Evolutionary conservation across 1,284 basidiomycete species (phyloP), one percentile per base, ranked within the genome.

Genomic region (Bjerkandera adusta): DNA sequence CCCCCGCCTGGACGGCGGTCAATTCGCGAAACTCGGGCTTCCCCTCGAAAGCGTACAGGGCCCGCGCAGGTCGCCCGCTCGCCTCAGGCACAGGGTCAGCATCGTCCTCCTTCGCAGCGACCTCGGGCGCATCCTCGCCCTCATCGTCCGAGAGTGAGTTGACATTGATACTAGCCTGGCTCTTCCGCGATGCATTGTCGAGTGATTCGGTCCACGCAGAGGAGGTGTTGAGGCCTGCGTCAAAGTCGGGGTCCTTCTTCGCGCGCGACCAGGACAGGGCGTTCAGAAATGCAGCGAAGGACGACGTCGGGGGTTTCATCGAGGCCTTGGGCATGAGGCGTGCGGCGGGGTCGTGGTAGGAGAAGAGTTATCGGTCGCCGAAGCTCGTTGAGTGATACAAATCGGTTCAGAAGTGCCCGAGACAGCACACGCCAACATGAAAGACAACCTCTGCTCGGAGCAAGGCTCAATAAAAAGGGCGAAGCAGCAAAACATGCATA

Each of bases 221-320:
- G 1, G 87, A 89, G 3, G 83, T 75, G 63, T 89, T 87, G 62
- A 89, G 72, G 2, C 87, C 85, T 4, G 81, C 77, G 62, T 89
- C 87, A 56, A 89, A 88, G 45, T 80, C 79, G 26, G 71, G 47
- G 15, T 50, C 42, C 30, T 52, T 50, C n/a, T 37, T 29, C 18
- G 33, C 26, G 16, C 43, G 47, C 15, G 41, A 35, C 37, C 49
- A 47, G 8, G 50, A 49, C 18, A 54, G 45, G 12, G 53, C 50
- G 29, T 51, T 48, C 24, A 54, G 52, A 24, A 53, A 50, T 22
- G 52, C 48, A 27, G 55, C 50, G 33, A 52, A 34, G 5, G 57
- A 51, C 18, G 56, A 53, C 46, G 44, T 43, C 13, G 49, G 49
- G 11, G 45, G 37, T 26, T 45, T 45, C 37, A 22, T 32, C 13